Base-by-base conservation (phyloP, 2,329 filamentous ascomycete genomes). In the Ceratocystis colombiana region DNA sequence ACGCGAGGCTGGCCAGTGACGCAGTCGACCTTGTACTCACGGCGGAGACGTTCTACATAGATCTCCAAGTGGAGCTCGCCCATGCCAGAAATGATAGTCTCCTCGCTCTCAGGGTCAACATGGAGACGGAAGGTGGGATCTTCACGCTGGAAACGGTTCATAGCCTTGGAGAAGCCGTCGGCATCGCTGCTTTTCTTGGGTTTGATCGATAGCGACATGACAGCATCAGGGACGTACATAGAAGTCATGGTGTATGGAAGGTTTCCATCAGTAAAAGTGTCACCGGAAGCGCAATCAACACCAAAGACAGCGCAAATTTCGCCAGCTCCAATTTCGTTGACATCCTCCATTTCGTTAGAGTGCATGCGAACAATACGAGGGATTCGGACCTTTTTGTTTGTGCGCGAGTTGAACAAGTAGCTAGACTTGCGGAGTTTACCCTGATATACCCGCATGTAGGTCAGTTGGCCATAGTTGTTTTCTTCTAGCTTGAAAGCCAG, bases 271-370 rank as follows among this genome's bases (percentile, higher is more conserved):
- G 94, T 97, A 78, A 99, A 99, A 55, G 93, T 97, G 76, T 99
- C 94, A 72, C 94, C 94, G 55, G 93, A 97, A 45, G 94, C 92
- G 75, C 94, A 99, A 72, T 99, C 94, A 65, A 99, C 89, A 73
- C 94, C 94, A 74, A 99, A 99, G 68, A 99, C 94, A 68, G 94
- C 94, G 74, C 94, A 99, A 70, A 99, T 99, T 77, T 99, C 94
- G 76, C 94, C 94, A 65, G 94, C 93, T 64, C 92, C 90, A 69
- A 99, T 88, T 76, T 96, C 92, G 66, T 79, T 81, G 37, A 96
- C 90, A 73, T 99, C 94, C 76, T 99, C 94, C 93, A 99, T 96
- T 74, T 99, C 94, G 74, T 97, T 96, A 59, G 92, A 96, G 80
- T 99, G 94, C 94, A 99, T 99, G 69, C 94, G 90, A 69, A 99